Evolutionary conservation across 768 basidiomycete genomes (phyloP).

Genomic region (Pleurotus eryngii): DNA sequence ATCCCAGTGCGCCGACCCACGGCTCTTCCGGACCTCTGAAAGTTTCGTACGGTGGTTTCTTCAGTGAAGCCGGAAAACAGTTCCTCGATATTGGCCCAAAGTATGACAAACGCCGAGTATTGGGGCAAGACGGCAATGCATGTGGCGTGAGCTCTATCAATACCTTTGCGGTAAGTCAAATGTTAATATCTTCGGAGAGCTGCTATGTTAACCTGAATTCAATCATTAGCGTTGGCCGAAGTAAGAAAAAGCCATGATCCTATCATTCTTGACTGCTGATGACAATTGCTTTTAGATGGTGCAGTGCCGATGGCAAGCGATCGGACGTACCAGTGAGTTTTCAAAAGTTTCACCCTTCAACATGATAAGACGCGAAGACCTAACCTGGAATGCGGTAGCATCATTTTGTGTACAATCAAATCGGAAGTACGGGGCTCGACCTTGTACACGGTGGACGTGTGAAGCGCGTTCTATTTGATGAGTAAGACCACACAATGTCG

Average conservation of each 20-base stretch:
- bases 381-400: conserved; percentile 16
- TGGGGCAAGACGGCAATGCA: conserved; percentile 10
- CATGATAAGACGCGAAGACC: conserved; percentile 3
- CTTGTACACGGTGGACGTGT: conserved; percentile 19
- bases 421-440: conserved; percentile 16
- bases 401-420: conserved; percentile 21
- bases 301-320: background rate
- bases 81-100: conserved; percentile 32
- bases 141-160: conserved; percentile 3
- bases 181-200: too few relatives aligned
- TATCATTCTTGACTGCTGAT: too few relatives aligned
- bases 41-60: conserved; percentile 32
- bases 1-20: too few relatives aligned
- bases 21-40: conserved; percentile 36
- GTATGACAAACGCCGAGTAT: conserved; percentile 27
- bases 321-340: conserved; percentile 5
- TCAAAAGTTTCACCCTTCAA: too few relatives aligned
- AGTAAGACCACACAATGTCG: conserved; percentile 12
- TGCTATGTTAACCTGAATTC: background rate
- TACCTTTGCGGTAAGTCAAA: background rate
- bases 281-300: background rate
- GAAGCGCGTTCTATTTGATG: conserved; percentile 21
- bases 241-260: background rate
- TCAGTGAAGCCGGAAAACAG: conserved; percentile 30
- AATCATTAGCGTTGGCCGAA: conserved; percentile 3